phyloP scores from a whole-genome alignment of 148 eudicot species.

The Vaccinium darrowii region DNA sequence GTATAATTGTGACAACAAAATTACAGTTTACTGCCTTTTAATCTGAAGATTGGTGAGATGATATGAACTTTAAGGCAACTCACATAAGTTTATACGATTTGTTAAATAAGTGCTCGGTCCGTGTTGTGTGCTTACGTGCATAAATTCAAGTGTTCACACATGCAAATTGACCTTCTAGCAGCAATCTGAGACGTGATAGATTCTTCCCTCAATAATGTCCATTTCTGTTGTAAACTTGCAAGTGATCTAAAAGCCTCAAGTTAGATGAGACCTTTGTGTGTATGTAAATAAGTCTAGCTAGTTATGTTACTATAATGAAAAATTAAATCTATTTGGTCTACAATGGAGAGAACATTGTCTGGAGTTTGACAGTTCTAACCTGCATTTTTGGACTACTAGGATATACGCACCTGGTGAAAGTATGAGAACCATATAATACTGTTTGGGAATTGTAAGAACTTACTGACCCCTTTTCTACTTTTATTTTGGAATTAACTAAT shows the following conservation, averaged over 20 bases:
- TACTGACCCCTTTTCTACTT: neutral
- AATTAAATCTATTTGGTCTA: slow-evolving; percentile 3
- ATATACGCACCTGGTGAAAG: neutral
- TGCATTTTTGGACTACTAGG: neutral
- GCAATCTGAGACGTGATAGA: neutral
- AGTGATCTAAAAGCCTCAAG: neutral
- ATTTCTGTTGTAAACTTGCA: slow-evolving; percentile 5
- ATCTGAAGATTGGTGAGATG: neutral
- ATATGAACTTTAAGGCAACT: neutral
- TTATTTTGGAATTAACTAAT: slow-evolving; percentile 2
- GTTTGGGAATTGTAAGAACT: neutral
- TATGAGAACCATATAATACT: neutral
- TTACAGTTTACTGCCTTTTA: neutral
- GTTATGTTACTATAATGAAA: neutral
- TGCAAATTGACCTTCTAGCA: neutral
- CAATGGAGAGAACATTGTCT: neutral
- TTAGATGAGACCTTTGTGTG: neutral
- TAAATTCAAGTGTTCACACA: neutral
- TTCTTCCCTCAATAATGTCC: neutral
- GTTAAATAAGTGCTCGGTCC: neutral
- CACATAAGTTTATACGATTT: neutral
- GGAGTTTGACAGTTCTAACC: neutral
- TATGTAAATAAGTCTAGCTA: neutral
- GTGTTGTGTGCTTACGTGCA: neutral
- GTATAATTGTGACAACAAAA: neutral